Evolutionary conservation across 2,329 filamentous ascomycete genomes (phyloP).

Genomic region (Neoscytalidium dimidiatum): DNA sequence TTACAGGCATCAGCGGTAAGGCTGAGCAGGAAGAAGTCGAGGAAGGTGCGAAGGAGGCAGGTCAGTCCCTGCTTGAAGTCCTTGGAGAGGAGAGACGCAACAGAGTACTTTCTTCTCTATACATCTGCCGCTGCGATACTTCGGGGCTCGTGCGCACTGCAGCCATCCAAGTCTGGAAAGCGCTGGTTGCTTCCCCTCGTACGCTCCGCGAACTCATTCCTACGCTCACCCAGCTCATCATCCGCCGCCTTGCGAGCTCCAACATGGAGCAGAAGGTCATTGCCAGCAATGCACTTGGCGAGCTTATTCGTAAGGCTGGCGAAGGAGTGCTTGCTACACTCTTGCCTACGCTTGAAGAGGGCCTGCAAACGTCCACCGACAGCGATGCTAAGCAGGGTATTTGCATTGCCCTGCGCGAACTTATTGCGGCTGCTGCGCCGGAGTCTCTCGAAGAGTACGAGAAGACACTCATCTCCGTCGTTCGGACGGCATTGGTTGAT

Average conservation of each 20-base stretch:
- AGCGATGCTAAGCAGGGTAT: conserved; percentile 95
- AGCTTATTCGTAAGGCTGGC: conserved; percentile 94
- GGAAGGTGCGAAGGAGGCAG: conserved; percentile 80
- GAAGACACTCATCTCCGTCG: conserved; percentile 90
- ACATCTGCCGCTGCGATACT: conserved; percentile 97
- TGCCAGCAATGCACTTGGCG: conserved; percentile 93
- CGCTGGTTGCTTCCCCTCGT: conserved; percentile 84
- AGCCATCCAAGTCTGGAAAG: conserved; percentile 94
- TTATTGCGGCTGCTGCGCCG: conserved; percentile 84
- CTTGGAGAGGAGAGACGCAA: conserved; percentile 96
- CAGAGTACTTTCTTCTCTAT: conserved; percentile 94
- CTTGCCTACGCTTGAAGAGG: conserved; percentile 88
- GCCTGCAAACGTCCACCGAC: conserved; percentile 79
- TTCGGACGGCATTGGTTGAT: conserved; percentile 89
- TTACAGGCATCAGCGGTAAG: conserved; percentile 84
- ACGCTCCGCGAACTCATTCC: conserved; percentile 95
- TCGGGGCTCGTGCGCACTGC: conserved; percentile 86
- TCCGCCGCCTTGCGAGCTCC: conserved; percentile 87
- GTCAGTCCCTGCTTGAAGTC: conserved; percentile 88
- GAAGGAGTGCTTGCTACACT: conserved; percentile 88
- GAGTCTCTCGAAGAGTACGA: conserved; percentile 94
- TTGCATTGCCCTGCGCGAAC: conserved; percentile 90
- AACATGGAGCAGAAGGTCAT: conserved; percentile 99
- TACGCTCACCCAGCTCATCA: conserved; percentile 91
- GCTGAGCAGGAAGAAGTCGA: conserved; percentile 76